phyloP scores from a whole-genome alignment of 192 early-diverging fungal species.

The Coemansia sp. region DNA sequence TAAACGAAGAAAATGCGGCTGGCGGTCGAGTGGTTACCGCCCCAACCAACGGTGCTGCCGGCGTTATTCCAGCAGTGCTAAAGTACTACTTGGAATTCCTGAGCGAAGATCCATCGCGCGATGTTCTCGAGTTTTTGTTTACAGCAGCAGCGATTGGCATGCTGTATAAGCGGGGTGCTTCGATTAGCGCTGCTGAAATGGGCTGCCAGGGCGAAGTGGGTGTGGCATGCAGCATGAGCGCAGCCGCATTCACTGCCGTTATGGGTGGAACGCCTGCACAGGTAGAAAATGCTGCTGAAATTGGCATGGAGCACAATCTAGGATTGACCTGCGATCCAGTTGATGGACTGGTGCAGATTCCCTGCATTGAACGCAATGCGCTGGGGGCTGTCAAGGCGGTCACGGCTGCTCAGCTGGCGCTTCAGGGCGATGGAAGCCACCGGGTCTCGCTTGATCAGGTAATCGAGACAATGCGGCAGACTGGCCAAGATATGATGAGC shows the following conservation, averaged over 20 bases:
- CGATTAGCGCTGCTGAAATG: slow-evolving; percentile 93
- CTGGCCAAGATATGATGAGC: slow-evolving; percentile 84
- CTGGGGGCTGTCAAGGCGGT: slow-evolving; percentile 94
- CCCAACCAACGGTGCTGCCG: slow-evolving; percentile 94
- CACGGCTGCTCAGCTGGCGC: slow-evolving; percentile 90
- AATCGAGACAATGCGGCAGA: slow-evolving; percentile 94
- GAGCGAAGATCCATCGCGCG: slow-evolving; percentile 76
- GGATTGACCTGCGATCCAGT: slow-evolving; percentile 87
- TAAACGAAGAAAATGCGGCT: slow-evolving; percentile 89
- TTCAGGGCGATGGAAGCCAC: slow-evolving; percentile 90
- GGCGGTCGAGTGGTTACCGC: slow-evolving; percentile 88
- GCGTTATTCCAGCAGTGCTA: slow-evolving; percentile 89
- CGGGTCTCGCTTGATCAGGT: slow-evolving; percentile 92
- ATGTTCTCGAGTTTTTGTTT: slow-evolving; percentile 88
- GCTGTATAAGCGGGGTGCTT: slow-evolving; percentile 94
- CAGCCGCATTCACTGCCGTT: slow-evolving; percentile 91
- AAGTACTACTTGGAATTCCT: slow-evolving; percentile 97
- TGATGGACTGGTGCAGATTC: slow-evolving; percentile 90
- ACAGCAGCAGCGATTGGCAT: slow-evolving; percentile 94
- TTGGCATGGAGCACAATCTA: slow-evolving; percentile 90
- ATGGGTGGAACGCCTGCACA: slow-evolving; percentile 89
- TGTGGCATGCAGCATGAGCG: slow-evolving; percentile 96
- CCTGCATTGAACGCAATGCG: slow-evolving; percentile 95
- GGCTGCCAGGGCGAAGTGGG: slow-evolving; percentile 98
- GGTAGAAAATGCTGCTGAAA: slow-evolving; percentile 95